Evolutionary conservation across 306 rosid species (phyloP).

Genomic region (Rosa rugosa): DNA sequence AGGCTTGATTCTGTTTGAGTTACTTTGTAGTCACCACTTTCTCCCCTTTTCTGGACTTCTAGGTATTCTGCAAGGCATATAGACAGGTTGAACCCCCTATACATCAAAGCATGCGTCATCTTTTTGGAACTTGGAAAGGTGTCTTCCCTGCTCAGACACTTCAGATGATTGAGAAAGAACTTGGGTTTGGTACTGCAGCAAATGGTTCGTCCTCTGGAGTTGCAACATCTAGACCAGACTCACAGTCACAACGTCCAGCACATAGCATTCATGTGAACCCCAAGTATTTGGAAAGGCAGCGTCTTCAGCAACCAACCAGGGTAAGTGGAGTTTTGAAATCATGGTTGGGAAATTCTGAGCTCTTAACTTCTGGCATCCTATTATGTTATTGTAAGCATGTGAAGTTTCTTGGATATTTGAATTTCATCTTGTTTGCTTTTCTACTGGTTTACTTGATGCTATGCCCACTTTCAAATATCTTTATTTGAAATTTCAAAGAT

Average conservation of each 20-base stretch:
- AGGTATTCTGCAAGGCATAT: slow-evolving; percentile 95
- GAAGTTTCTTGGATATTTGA: not conserved
- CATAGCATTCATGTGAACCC: slow-evolving; percentile 95
- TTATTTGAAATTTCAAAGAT: not conserved
- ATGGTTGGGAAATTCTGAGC: slow-evolving; percentile 4
- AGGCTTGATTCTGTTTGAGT: slow-evolving; percentile 31
- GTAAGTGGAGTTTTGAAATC: slow-evolving; percentile 46
- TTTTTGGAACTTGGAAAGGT: slow-evolving; percentile 96
- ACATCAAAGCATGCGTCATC: slow-evolving; percentile 81
- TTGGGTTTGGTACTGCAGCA: slow-evolving; percentile 55
- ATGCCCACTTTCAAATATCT: not conserved
- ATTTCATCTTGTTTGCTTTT: not conserved
- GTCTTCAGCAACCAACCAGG: slow-evolving; percentile 74
- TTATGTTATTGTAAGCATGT: not conserved
- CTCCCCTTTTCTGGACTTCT: slow-evolving; percentile 29
- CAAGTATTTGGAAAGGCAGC: slow-evolving; percentile 86
- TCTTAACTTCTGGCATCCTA: slow-evolving; percentile 4
- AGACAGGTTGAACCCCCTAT: slow-evolving; percentile 71
- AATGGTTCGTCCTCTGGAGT: slow-evolving; percentile 56
- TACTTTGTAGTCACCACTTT: slow-evolving; percentile 25
- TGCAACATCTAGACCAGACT: slow-evolving; percentile 59
- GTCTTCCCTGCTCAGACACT: slow-evolving; percentile 84
- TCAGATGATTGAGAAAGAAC: slow-evolving; percentile 76
- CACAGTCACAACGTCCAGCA: slow-evolving; percentile 68
- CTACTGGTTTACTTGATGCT: not conserved